Conservation (phyloP, 106 monocot species). For the Ottelia alismoides region DNA sequence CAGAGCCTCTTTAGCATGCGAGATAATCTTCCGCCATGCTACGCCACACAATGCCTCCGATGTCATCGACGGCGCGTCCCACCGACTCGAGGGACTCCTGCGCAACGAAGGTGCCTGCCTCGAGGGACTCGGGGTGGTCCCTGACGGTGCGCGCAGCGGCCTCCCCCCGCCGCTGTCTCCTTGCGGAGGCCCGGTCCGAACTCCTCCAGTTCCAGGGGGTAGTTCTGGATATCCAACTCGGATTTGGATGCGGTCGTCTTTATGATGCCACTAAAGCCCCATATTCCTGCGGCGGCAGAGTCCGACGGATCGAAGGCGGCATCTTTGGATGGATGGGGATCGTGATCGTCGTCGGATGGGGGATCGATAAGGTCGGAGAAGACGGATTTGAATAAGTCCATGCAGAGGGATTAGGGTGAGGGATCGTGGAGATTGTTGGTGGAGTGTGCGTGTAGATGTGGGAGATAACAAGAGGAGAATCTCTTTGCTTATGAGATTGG, state of each 20-base stretch:
- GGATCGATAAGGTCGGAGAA: constrained; percentile 34
- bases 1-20: constrained; percentile 36
- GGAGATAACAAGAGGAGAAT: too few species aligned
- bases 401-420: constrained; percentile 12
- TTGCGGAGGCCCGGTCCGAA: constrained; percentile 69
- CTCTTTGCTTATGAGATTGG: too few species aligned
- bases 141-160: constrained; percentile 45
- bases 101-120: constrained; percentile 55
- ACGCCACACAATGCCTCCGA: constrained; percentile 37
- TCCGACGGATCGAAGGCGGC: background rate
- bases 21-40: constrained; percentile 34
- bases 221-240: constrained; percentile 72
- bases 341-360: background rate
- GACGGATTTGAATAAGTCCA: constrained; percentile 81
- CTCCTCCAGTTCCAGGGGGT: constrained; percentile 78
- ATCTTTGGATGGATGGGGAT: background rate
- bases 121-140: constrained; percentile 47
- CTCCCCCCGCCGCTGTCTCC: constrained; percentile 60
- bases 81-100: constrained; percentile 75
- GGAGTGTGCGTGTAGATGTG: too few species aligned
- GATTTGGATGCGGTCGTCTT: constrained; percentile 58
- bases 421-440: too few species aligned
- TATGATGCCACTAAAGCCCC: constrained; percentile 53
- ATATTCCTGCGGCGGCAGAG: constrained; percentile 5
- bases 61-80: constrained; percentile 66